Base-by-base conservation (phyloP, 2,329 filamentous ascomycete genomes). In the Colletotrichum destructivum region DNA sequence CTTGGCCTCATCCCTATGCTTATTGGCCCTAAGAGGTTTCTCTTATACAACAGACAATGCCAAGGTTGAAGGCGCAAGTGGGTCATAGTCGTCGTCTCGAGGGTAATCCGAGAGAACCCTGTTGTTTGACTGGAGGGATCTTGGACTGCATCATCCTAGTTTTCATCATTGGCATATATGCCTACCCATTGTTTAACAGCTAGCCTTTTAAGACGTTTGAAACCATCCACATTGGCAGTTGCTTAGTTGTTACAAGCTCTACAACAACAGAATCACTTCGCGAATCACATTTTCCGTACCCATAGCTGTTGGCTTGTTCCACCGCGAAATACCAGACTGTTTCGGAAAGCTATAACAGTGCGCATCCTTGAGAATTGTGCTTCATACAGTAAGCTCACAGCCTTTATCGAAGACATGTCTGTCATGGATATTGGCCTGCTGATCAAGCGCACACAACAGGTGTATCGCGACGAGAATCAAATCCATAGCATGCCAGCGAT, bases 51-150 rank as follows among this genome's bases (percentile, higher is more conserved):
- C 21, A 12, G 46, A 9, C 46, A n/a, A 49, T 21, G n/a, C 2
- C 9, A 49, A 2, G 46, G n/a, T n/a, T 49, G n/a, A n/a, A 23
- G 46, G 9, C 3, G 5, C n/a, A 21, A 21, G 62, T 55, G 57
- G 57, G 40, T 38, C 55, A n/a, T 6, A 5, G 11, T 49, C 55
- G 62, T 67, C 56, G 64, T 67, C 64, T 61, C 56, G 64, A 67
- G 64, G 64, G 64, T 40, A 47, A 60, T 5, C 16, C 7, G 18
- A 18, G n/a, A 18, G n/a, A n/a, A 49, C 46, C 4, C 46, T 9
- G 46, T 49, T 2, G 2, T 21, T 16, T 13, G 16, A 13, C 12
- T 16, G 13, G 16, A 44, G 4, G 12, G 12, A 16, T 13, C 42
- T 44, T 44, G 13, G 47, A 13, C 21, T 51, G 7, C 15, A 23